phyloP scores from a whole-genome alignment of 345 rosid genomes.

The Aquilaria sinensis region DNA sequence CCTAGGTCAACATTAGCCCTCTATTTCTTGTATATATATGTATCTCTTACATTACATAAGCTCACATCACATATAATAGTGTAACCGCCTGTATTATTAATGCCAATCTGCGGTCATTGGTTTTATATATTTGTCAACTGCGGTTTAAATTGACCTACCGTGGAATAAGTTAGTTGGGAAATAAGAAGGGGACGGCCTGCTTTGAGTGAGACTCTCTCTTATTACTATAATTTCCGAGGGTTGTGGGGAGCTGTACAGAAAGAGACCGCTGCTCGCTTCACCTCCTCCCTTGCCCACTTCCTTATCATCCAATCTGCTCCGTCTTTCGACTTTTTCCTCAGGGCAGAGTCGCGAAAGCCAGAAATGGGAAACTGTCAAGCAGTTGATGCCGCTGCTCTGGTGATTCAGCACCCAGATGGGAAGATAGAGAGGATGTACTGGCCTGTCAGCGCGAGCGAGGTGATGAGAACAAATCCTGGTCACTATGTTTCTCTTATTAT shows the following conservation, averaged over 20 bases:
- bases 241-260: slow-evolving; percentile 53
- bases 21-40: background rate
- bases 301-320: slow-evolving; percentile 7
- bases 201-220: slow-evolving; percentile 10
- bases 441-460: slow-evolving; percentile 59
- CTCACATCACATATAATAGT: background rate
- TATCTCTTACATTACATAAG: background rate
- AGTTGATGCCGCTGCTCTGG: slow-evolving; percentile 92
- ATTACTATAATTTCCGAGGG: slow-evolving; percentile 11
- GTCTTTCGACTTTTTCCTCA: background rate
- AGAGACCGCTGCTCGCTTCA: slow-evolving; percentile 40
- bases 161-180: slow-evolving; percentile 20
- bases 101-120: too few relatives aligned
- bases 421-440: slow-evolving; percentile 75
- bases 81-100: background rate
- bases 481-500: slow-evolving; percentile 93
- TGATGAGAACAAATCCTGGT: slow-evolving; percentile 82
- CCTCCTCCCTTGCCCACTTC: slow-evolving; percentile 16
- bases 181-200: slow-evolving; percentile 20
- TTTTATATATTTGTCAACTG: slow-evolving; percentile 5
- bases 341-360: slow-evolving; percentile 1
- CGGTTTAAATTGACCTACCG: slow-evolving; percentile 11
- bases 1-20: background rate
- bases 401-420: slow-evolving; percentile 84
- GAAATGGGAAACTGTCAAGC: slow-evolving; percentile 92